Evolutionary conservation across 1,284 basidiomycete genomes (phyloP).

Genomic region (Lentinus polychrous): DNA sequence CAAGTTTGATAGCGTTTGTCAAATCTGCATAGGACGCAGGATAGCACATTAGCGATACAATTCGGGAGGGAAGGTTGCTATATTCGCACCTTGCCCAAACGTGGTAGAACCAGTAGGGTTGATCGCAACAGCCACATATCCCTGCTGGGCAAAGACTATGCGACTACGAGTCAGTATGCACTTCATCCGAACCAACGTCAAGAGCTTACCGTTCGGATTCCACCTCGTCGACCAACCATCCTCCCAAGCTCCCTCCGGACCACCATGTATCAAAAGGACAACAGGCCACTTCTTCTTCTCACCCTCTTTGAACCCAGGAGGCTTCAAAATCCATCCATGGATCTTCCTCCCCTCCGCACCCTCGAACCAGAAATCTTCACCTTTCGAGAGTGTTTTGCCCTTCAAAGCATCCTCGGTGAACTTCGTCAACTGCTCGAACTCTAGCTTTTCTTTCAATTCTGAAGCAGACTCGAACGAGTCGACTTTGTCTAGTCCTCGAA

Average conservation of each 20-base stretch:
- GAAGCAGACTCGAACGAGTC: constrained; percentile 1
- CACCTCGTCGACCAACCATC: constrained; percentile 83
- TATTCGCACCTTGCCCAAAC: constrained; percentile 72
- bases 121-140: constrained; percentile 79
- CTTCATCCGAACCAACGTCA: not conserved
- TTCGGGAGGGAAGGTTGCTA: not conserved
- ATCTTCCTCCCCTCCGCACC: constrained; percentile 68
- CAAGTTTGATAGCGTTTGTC: constrained; percentile 69
- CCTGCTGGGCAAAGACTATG: constrained; percentile 71
- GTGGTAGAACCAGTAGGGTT: constrained; percentile 89
- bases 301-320: constrained; percentile 61
- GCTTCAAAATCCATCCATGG: constrained; percentile 81
- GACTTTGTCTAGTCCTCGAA: constrained; percentile 33
- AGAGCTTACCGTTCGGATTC: constrained; percentile 69
- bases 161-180: constrained; percentile 36
- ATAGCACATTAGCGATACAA: not conserved
- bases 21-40: constrained; percentile 43
- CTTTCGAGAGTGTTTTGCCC: constrained; percentile 47
- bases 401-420: constrained; percentile 55
- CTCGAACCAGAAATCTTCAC: constrained; percentile 82
- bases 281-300: constrained; percentile 73
- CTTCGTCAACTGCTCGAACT: constrained; percentile 48
- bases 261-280: constrained; percentile 72
- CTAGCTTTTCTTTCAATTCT: constrained; percentile 22
- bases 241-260: constrained; percentile 76